phyloP scores from a whole-genome alignment of 75 land plant genomes.

The Selaginella tamariscina region DNA sequence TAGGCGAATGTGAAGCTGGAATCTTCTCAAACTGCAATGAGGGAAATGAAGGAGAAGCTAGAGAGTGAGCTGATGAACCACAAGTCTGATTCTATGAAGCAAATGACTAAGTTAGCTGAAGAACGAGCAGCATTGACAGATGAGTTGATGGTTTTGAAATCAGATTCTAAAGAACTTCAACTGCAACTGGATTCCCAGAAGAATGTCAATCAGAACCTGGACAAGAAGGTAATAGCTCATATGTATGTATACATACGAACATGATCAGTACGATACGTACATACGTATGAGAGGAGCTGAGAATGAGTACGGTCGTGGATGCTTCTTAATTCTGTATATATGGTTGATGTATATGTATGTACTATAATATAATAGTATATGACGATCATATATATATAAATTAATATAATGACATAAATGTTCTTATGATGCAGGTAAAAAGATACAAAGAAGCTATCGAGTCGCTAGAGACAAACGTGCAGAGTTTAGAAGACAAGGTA shows the following conservation, averaged over 20 bases:
- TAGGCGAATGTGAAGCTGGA: constrained; percentile 16
- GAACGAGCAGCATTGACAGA: constrained; percentile 35
- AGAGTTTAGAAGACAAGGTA: constrained; percentile 26
- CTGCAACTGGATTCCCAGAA: constrained; percentile 36
- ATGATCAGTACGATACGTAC: too few relatives aligned
- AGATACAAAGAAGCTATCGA: constrained; percentile 9
- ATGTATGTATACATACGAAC: too few relatives aligned
- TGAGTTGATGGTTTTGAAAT: constrained; percentile 35
- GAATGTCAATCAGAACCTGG: constrained; percentile 2
- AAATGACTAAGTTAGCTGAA: constrained; percentile 34
- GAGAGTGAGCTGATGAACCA: constrained; percentile 10
- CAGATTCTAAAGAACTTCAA: constrained; percentile 25
- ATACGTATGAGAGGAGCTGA: too few relatives aligned
- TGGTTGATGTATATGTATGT: too few relatives aligned
- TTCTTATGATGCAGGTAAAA: too few relatives aligned
- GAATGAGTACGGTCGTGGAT: too few relatives aligned
- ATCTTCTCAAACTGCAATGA: constrained; percentile 12
- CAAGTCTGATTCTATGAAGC: constrained; percentile 19
- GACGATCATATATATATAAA: too few relatives aligned
- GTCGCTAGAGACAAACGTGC: constrained; percentile 32
- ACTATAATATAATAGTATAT: too few relatives aligned
- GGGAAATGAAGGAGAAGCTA: neutral
- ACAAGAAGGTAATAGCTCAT: neutral
- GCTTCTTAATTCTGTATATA: too few relatives aligned
- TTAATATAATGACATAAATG: too few relatives aligned